phyloP scores from a whole-genome alignment of 2,329 filamentous ascomycete species.

The Neospermospora avenae region DNA sequence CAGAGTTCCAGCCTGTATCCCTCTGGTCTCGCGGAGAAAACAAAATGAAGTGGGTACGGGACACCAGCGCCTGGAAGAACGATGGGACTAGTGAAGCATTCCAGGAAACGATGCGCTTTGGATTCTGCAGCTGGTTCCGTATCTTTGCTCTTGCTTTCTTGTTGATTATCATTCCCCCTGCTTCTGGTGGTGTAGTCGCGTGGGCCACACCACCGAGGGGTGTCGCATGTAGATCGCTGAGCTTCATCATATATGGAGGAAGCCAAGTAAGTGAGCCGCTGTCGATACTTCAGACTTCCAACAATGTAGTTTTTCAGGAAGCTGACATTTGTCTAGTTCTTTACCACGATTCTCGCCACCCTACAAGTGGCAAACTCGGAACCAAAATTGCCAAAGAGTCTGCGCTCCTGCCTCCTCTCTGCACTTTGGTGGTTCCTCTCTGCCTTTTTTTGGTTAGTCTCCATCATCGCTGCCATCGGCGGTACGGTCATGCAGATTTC shows the following conservation, averaged over 20 bases:
- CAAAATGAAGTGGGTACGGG: slow-evolving; percentile 18
- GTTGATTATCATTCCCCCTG: slow-evolving; percentile 12
- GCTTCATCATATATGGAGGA: slow-evolving; percentile 11
- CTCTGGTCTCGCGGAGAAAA: slow-evolving; percentile 14
- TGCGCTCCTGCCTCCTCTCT: slow-evolving; percentile 6
- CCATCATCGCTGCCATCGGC: slow-evolving; percentile 12
- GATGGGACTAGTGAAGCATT: slow-evolving; percentile 7
- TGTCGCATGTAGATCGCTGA: slow-evolving; percentile 13
- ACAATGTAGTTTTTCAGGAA: no score
- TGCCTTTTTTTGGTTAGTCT: slow-evolving; percentile 13
- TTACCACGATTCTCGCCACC: no score
- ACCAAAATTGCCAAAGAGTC: no score
- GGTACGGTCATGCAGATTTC: slow-evolving; percentile 16
- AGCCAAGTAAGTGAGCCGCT: slow-evolving; percentile 11
- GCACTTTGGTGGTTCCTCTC: slow-evolving; percentile 14
- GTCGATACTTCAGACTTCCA: no score
- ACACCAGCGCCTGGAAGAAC: slow-evolving; percentile 9
- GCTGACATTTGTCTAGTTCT: no score
- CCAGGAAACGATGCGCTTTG: slow-evolving; percentile 6
- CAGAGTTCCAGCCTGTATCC: slow-evolving; percentile 18
- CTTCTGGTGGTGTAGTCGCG: slow-evolving; percentile 12
- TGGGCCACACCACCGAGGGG: slow-evolving; percentile 16
- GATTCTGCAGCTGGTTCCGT: slow-evolving; percentile 8
- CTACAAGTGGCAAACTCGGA: no score
- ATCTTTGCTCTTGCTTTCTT: slow-evolving; percentile 9